These are phyloP conservation scores for Arabidopsis suecica DNA, from an alignment of 345 rosid genomes.

Conservation along the genomic window DNA sequence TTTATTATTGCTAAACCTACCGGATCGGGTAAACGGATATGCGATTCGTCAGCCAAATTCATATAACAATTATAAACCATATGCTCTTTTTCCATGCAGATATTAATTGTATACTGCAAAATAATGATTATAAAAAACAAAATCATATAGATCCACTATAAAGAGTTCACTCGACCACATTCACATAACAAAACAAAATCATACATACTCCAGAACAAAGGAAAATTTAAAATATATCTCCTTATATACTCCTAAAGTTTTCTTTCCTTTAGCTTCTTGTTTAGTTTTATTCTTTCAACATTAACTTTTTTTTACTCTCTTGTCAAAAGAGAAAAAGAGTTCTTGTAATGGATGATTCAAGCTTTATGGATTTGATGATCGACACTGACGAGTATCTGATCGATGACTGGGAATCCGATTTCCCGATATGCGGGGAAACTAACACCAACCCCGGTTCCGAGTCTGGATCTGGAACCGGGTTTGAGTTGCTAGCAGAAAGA, in stretches of 20 bases:
- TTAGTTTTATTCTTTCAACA: neutral
- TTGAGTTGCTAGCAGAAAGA: neutral
- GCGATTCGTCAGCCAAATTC: neutral
- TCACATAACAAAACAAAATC: conserved; percentile 24
- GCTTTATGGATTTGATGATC: conserved; percentile 40
- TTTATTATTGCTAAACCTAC: conserved; percentile 6
- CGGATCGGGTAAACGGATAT: conserved; percentile 25
- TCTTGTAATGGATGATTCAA: conserved; percentile 41
- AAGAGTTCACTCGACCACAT: conserved; percentile 31
- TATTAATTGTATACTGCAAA: conserved; percentile 1
- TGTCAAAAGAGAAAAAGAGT: neutral
- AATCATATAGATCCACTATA: conserved; percentile 15
- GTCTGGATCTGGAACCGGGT: neutral
- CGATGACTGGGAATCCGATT: conserved; percentile 43
- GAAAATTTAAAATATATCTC: neutral
- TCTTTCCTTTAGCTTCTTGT: conserved; percentile 16
- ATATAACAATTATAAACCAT: neutral
- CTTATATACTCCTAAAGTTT: neutral
- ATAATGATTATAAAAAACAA: neutral
- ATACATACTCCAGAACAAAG: neutral
- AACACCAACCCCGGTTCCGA: neutral
- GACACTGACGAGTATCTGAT: conserved; percentile 41
- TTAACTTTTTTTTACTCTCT: neutral
- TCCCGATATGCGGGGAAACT: neutral
- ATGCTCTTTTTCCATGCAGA: conserved; percentile 1